Conservation (phyloP, 2,329 filamentous ascomycete genomes). For the Colletotrichum tanaceti region DNA sequence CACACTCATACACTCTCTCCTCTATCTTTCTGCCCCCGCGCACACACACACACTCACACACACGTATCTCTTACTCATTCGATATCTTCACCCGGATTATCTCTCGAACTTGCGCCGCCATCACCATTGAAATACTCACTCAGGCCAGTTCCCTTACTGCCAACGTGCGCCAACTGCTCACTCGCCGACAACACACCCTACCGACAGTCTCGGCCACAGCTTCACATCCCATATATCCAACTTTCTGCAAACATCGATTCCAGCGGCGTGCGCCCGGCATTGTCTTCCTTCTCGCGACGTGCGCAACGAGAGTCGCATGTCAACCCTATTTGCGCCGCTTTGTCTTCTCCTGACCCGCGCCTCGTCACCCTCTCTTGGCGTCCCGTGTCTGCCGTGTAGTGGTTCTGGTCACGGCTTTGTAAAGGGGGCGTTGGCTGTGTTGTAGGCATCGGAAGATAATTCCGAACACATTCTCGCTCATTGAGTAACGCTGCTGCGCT, state of each 20-base stretch:
- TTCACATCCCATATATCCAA: neutral
- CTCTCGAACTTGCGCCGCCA: neutral
- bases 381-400: neutral
- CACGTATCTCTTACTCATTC: neutral
- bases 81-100: neutral
- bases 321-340: conserved; percentile 18
- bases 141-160: neutral
- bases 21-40: too few relatives aligned
- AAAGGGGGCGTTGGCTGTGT: conserved; percentile 29
- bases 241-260: conserved; percentile 14
- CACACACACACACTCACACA: too few relatives aligned
- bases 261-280: neutral
- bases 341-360: conserved; percentile 1
- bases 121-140: neutral
- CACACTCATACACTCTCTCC: too few relatives aligned
- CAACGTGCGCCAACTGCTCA: conserved; percentile 20
- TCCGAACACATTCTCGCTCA: conserved; percentile 6
- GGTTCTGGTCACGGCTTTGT: conserved; percentile 11
- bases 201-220: conserved; percentile 9
- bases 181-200: conserved; percentile 23
- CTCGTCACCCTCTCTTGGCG: conserved; percentile 15
- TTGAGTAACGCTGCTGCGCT: neutral
- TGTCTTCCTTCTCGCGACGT: neutral
- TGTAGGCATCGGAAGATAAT: neutral
- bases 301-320: conserved; percentile 4